Evolutionary conservation across 495 filamentous ascomycete genomes (phyloP), one percentile per base, ranked within the genome.

Genomic region (Astrocystis sublimbata): DNA sequence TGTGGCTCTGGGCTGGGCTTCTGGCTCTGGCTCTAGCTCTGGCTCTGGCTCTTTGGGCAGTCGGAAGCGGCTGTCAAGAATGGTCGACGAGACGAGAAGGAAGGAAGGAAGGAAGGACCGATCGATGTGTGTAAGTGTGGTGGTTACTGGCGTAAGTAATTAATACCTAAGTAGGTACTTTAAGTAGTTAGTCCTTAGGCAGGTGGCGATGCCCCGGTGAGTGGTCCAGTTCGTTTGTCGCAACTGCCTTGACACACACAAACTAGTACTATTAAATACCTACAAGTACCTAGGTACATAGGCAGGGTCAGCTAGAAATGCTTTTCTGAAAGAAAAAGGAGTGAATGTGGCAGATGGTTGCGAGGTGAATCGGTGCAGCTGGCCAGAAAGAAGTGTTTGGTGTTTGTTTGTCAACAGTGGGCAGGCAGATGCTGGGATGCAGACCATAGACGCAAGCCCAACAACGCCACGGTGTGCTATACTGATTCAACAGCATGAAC

Each of bases 1-100:
- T 53, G 33, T 53, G 58, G 33, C 19, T 31, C 21, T 53, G n/a
- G 47, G 24, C n/a, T 23, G n/a, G n/a, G n/a, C n/a, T n/a, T n/a
- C n/a, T n/a, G n/a, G n/a, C n/a, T n/a, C n/a, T n/a, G n/a, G n/a
- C n/a, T n/a, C n/a, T n/a, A n/a, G n/a, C n/a, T n/a, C n/a, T n/a
- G n/a, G n/a, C n/a, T 17, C 19, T 26, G 56, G 13, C 12, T 2
- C 7, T 17, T 12, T n/a, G n/a, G 2, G 38, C 35, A 45, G n/a
- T 61, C 19, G 12, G 19, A 0, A 6, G 4, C 15, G 33, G 26
- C 26, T 43, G 47, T 26, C 17, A 38, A 21, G 47, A 23, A 5
- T 33, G 15, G 21, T 17, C 4, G 24, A 4, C 30, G 45, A 17
- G 52, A n/a, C 2, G 35, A 4, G 24, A 30, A 35, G 57, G 33